Percentiles rank a stretch among this genome's conserved stretches.
Conservation (phyloP, 1,284 basidiomycete genomes). For the Puccinia coronata region DNA sequence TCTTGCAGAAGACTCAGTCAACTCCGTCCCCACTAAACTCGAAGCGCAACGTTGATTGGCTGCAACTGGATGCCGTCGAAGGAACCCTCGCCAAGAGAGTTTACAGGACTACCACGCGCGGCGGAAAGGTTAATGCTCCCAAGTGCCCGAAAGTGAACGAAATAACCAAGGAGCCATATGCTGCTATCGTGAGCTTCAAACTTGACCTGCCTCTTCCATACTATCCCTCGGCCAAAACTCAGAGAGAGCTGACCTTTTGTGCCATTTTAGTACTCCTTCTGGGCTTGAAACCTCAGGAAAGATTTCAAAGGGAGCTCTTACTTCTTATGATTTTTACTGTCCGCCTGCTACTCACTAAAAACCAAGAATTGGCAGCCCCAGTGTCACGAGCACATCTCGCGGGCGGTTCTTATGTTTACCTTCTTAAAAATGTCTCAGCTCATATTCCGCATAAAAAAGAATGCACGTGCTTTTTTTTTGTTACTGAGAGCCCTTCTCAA, state of each 20-base stretch:
- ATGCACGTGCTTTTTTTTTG: too few relatives aligned
- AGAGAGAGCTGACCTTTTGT: not conserved
- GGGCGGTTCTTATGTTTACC: too few relatives aligned
- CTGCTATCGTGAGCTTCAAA: conserved; percentile 11
- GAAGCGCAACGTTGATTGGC: conserved; percentile 17
- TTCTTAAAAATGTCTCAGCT: too few relatives aligned
- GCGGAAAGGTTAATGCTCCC: not conserved
- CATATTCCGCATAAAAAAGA: too few relatives aligned
- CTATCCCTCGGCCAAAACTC: too few relatives aligned
- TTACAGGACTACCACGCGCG: conserved; percentile 20
- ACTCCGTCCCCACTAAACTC: not conserved
- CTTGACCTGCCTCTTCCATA: too few relatives aligned
- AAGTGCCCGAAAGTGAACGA: not conserved
- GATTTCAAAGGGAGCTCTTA: too few relatives aligned
- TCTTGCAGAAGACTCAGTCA: not conserved
- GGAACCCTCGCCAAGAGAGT: conserved; percentile 10
- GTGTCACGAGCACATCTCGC: too few relatives aligned
- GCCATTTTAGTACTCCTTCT: not conserved
- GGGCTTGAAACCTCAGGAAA: not conserved
- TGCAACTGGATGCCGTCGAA: not conserved
- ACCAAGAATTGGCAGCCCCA: too few relatives aligned
- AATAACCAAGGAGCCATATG: not conserved
- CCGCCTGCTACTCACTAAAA: too few relatives aligned
- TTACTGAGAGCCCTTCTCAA: too few relatives aligned
- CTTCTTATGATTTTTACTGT: too few relatives aligned